phyloP scores from a whole-genome alignment of 768 basidiomycete species.

The Flagelloscypha sp. region DNA sequence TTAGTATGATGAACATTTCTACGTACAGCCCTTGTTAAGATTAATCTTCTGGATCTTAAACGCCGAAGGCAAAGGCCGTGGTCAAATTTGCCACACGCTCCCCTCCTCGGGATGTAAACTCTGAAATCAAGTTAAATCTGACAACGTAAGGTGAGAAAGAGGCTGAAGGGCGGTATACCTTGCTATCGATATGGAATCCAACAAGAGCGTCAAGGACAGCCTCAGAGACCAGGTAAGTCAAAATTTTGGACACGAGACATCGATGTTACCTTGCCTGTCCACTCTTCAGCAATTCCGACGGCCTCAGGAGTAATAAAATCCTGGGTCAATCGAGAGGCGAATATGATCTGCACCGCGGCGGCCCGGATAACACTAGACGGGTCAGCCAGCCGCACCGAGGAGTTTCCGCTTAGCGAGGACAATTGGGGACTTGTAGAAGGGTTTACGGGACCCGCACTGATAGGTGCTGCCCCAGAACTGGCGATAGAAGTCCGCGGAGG shows the following conservation, averaged over 20 bases:
- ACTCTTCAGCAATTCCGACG: conserved; percentile 51
- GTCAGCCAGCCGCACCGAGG: conserved; percentile 13
- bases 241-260: conserved; percentile 3
- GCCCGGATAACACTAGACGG: conserved; percentile 47
- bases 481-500: conserved; percentile 13
- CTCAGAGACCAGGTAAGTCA: conserved; percentile 13
- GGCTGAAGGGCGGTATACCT: conserved; percentile 33
- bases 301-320: conserved; percentile 69
- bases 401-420: conserved; percentile 12
- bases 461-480: conserved; percentile 28
- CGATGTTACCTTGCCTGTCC: conserved; percentile 42
- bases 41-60: too few relatives aligned
- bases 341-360: conserved; percentile 77
- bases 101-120: conserved; percentile 44
- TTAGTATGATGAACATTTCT: neutral
- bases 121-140: conserved; percentile 22
- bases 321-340: conserved; percentile 63
- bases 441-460: conserved; percentile 34
- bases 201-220: conserved; percentile 52
- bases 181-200: conserved; percentile 35
- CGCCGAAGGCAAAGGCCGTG: neutral
- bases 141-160: conserved; percentile 3
- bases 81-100: conserved; percentile 45
- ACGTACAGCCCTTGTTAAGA: too few relatives aligned
- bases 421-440: conserved; percentile 26